Evolutionary conservation across 108 stramenopile species (phyloP).

Genomic region (Nitzschia sp.): DNA sequence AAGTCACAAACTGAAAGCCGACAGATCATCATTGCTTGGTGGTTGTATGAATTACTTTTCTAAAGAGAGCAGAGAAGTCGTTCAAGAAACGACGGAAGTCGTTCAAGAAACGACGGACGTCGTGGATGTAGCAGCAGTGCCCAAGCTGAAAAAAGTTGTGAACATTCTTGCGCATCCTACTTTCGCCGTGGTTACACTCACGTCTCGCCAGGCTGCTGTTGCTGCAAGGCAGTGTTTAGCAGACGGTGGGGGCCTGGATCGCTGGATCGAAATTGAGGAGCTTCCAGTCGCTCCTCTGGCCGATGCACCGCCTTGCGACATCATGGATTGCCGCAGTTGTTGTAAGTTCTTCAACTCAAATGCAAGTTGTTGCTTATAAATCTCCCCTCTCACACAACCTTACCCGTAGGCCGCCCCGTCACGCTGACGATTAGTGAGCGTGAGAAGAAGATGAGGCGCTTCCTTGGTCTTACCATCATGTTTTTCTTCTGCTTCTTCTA

Average conservation of each 20-base stretch:
- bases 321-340: constrained; percentile 75
- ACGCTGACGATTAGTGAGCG: constrained; percentile 69
- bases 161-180: constrained; percentile 35
- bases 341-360: too few species aligned
- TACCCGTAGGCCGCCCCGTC: too few species aligned
- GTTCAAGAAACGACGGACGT: neutral
- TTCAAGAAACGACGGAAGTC: neutral
- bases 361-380: neutral
- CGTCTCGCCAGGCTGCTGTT: constrained; percentile 81
- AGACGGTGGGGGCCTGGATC: constrained; percentile 72
- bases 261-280: constrained; percentile 60
- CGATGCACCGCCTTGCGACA: constrained; percentile 72
- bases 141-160: constrained; percentile 1
- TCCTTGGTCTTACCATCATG: constrained; percentile 35
- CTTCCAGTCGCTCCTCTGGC: constrained; percentile 81
- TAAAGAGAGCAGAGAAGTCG: neutral
- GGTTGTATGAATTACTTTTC: neutral
- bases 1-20: neutral
- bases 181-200: constrained; percentile 81
- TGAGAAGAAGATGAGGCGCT: constrained; percentile 59
- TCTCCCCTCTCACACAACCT: neutral
- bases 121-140: neutral
- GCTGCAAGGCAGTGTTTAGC: constrained; percentile 75
- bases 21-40: neutral
- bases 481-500: constrained; percentile 67